Evolutionary conservation across 805 yeast genomes (phyloP).

Genomic region (Wickerhamiella vanderwaltii): DNA sequence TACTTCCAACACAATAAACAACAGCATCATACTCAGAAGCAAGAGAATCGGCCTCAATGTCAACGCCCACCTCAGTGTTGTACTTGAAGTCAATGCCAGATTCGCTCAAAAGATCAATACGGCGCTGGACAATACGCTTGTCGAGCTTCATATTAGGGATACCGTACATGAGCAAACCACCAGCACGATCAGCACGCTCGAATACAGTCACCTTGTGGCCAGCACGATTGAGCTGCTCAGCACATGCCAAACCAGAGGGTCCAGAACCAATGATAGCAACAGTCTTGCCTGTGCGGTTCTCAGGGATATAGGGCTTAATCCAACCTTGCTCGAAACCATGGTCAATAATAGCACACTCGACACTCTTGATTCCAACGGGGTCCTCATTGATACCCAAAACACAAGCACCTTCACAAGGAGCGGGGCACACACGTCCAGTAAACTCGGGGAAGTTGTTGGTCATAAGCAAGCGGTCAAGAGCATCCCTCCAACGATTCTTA

Average conservation of each 20-base stretch:
- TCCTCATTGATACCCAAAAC: conserved; percentile 86
- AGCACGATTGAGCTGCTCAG: conserved; percentile 93
- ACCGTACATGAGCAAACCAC: conserved; percentile 97
- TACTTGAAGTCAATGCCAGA: conserved; percentile 79
- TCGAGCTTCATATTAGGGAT: conserved; percentile 98
- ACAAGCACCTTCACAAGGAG: conserved; percentile 97
- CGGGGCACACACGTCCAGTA: conserved; percentile 97
- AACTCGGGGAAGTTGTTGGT: conserved; percentile 98
- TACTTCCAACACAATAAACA: conserved; percentile 83
- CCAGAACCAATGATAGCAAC: conserved; percentile 92
- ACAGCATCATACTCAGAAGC: conserved; percentile 65
- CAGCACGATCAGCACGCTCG: conserved; percentile 90
- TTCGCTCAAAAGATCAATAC: conserved; percentile 78
- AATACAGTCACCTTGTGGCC: conserved; percentile 87
- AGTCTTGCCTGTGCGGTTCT: conserved; percentile 65
- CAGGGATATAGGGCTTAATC: conserved; percentile 78
- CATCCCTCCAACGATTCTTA: conserved; percentile 89
- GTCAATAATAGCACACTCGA: conserved; percentile 93
- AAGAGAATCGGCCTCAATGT: conserved; percentile 58
- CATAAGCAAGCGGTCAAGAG: conserved; percentile 80
- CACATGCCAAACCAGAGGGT: conserved; percentile 93
- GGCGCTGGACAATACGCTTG: conserved; percentile 81
- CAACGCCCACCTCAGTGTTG: conserved; percentile 75
- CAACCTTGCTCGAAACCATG: conserved; percentile 94
- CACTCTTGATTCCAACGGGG: conserved; percentile 92